Evolutionary conservation across 192 early-diverging fungal genomes (phyloP).

Genomic region (Podila verticillata): DNA sequence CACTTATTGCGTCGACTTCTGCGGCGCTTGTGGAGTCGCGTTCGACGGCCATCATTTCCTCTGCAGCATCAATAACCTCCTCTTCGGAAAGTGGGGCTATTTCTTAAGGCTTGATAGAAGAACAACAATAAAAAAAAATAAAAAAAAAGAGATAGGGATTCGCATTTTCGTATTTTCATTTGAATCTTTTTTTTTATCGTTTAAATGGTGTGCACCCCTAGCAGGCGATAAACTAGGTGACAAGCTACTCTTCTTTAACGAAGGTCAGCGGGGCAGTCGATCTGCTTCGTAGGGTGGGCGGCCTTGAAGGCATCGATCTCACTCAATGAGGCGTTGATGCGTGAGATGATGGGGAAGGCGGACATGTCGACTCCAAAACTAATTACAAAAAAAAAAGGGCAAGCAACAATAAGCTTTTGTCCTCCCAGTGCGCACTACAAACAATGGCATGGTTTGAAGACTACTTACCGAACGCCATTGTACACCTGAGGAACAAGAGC

Average conservation of each 20-base stretch:
- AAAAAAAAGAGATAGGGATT: too few species aligned
- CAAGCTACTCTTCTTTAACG: neutral
- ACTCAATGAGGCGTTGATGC: slow-evolving; percentile 63
- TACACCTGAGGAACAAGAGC: slow-evolving; percentile 80
- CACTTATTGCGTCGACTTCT: neutral
- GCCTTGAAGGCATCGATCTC: slow-evolving; percentile 72
- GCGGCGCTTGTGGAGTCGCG: neutral
- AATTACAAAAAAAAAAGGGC: neutral
- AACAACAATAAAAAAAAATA: too few species aligned
- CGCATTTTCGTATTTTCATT: too few species aligned
- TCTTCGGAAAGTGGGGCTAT: neutral
- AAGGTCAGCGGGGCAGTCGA: slow-evolving; percentile 72
- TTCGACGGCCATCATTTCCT: neutral
- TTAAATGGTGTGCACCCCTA: neutral
- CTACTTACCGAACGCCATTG: slow-evolving; percentile 75
- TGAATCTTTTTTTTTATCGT: too few species aligned
- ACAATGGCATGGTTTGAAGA: too few species aligned
- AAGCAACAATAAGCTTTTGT: neutral
- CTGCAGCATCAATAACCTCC: neutral
- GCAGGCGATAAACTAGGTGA: neutral
- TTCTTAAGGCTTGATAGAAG: neutral
- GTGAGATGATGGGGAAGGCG: slow-evolving; percentile 72
- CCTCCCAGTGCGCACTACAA: too few species aligned
- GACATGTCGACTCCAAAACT: slow-evolving; percentile 78
- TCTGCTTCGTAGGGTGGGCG: slow-evolving; percentile 70